A percentile compares a stretch with the other conserved stretches of the same genome.
Evolutionary conservation across 352 stramenopile genomes (phyloP).

Genomic region (Blastocystis sp.): DNA sequence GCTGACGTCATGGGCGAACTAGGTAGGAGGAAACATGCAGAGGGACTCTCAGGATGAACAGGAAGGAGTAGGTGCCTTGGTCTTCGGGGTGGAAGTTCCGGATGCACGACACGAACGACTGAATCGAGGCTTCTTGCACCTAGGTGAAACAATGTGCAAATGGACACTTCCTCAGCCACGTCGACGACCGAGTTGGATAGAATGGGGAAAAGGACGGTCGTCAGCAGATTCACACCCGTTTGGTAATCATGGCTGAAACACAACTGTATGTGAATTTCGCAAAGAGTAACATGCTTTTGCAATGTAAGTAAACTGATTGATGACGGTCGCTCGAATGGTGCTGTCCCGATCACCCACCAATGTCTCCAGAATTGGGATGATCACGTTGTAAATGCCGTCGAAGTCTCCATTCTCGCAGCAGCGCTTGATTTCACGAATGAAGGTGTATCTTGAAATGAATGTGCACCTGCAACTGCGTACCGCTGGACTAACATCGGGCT

Average conservation of each 20-base stretch:
- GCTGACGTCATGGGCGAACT: background rate
- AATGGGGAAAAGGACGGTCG: constrained; percentile 6
- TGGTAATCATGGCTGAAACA: constrained; percentile 18
- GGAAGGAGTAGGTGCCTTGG: constrained; percentile 12
- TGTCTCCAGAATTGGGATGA: constrained; percentile 7
- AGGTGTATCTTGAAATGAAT: background rate
- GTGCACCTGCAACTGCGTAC: background rate
- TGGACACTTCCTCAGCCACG: background rate
- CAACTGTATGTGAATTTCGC: background rate
- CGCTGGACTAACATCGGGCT: background rate
- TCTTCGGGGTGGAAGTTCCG: background rate
- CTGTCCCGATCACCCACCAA: background rate
- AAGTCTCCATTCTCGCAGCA: constrained; percentile 42
- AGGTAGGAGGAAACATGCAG: background rate
- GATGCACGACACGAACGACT: background rate
- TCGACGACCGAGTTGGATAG: background rate
- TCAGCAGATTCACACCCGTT: background rate
- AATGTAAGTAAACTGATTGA: constrained; percentile 46
- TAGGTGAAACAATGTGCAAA: background rate
- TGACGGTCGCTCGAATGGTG: background rate
- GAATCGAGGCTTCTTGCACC: constrained; percentile 35
- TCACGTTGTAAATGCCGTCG: background rate
- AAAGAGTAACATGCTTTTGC: background rate
- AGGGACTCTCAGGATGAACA: constrained; percentile 23
- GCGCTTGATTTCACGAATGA: constrained; percentile 23